phyloP scores from a whole-genome alignment of 2,329 filamentous ascomycete species.

The Incumbomyces delicatus region DNA sequence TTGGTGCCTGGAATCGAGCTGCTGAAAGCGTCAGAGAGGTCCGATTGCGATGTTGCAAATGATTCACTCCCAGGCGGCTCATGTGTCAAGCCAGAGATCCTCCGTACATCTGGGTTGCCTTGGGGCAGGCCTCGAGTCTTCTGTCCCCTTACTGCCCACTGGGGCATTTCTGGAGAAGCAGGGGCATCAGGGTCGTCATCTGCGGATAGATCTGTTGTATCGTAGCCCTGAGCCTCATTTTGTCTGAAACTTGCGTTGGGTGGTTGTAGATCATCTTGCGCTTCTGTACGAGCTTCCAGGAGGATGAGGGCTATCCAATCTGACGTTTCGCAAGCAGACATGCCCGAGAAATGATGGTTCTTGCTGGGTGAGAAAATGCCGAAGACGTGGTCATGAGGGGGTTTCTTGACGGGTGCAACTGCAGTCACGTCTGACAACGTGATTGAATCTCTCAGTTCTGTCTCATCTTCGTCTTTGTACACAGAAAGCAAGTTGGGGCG shows the following conservation, averaged over 20 bases:
- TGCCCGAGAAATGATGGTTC: conserved; percentile 83
- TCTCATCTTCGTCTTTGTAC: conserved; percentile 86
- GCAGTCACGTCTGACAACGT: conserved; percentile 83
- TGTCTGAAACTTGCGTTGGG: conserved; percentile 18
- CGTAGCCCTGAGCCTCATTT: conserved; percentile 26
- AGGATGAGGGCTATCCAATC: conserved; percentile 82
- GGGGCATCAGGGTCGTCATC: conserved; percentile 26
- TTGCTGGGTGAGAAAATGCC: conserved; percentile 82
- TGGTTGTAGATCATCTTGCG: conserved; percentile 61
- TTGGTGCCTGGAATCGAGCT: conserved; percentile 19
- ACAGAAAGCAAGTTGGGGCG: conserved; percentile 83
- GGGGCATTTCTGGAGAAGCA: conserved; percentile 26
- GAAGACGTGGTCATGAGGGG: conserved; percentile 78
- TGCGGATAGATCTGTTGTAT: conserved; percentile 34
- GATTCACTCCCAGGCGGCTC: conserved; percentile 57
- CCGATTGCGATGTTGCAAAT: conserved; percentile 65
- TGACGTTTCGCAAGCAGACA: conserved; percentile 61
- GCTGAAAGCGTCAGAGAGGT: conserved; percentile 60
- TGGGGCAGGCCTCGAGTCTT: conserved; percentile 9
- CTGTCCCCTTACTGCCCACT: conserved; percentile 6
- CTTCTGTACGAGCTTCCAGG: conserved; percentile 69
- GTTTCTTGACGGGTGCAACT: conserved; percentile 78
- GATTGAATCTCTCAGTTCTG: conserved; percentile 79
- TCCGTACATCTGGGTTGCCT: conserved; percentile 12
- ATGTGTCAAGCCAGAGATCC: conserved; percentile 35